Evolutionary conservation across 2,329 filamentous ascomycete species (phyloP).

Genomic region (Penicillium brevicompactum): DNA sequence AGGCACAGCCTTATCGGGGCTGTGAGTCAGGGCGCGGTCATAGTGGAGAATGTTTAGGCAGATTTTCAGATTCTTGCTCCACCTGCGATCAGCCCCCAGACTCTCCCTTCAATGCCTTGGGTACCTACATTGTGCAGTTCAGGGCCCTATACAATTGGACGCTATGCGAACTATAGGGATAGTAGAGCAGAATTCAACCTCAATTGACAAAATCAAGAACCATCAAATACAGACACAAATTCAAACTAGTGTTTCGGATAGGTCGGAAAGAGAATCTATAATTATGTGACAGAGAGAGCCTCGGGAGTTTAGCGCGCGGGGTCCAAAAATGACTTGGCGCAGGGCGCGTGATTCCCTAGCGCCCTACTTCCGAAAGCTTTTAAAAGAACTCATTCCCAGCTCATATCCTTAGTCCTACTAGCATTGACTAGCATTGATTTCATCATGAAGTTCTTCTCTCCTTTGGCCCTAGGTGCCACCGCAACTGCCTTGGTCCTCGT

Average conservation of each 20-base stretch:
- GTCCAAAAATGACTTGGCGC: conserved; percentile 24
- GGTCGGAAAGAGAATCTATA: neutral
- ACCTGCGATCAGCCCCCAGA: conserved; percentile 8
- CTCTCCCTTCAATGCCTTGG: neutral
- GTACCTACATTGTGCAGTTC: neutral
- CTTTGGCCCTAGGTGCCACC: conserved; percentile 39
- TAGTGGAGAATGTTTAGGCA: conserved; percentile 12
- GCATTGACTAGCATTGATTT: neutral
- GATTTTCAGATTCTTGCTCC: conserved; percentile 10
- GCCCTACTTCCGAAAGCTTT: conserved; percentile 11
- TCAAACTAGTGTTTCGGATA: neutral
- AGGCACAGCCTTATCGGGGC: conserved; percentile 6
- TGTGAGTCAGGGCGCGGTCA: conserved; percentile 17
- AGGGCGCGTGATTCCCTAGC: conserved; percentile 21
- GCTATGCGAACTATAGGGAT: too few species aligned
- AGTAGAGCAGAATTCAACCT: too few species aligned
- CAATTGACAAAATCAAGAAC: too few species aligned
- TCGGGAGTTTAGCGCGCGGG: conserved; percentile 20
- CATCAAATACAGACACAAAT: neutral
- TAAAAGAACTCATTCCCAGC: conserved; percentile 8
- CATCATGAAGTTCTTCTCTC: conserved; percentile 40
- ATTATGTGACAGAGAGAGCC: conserved; percentile 9
- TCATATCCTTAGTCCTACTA: neutral
- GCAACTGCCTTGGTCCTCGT: conserved; percentile 36
- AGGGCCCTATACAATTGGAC: too few species aligned